These are phyloP conservation scores for Pinus albicaulis DNA, from an alignment of 75 land plant genomes.

Conservation along the genomic window DNA sequence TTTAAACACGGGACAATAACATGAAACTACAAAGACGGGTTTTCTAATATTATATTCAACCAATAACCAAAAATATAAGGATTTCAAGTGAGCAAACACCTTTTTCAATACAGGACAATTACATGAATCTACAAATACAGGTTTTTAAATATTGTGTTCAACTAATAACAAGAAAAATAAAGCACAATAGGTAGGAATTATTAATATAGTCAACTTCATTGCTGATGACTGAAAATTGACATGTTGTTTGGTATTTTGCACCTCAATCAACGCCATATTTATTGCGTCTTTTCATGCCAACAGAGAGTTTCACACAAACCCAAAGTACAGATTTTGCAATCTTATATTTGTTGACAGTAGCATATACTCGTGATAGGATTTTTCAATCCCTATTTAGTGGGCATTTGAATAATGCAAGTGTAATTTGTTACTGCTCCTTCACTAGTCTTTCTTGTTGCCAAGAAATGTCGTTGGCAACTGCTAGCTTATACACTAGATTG, in stretches of 20 bases:
- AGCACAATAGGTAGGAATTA: neutral
- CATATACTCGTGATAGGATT: neutral
- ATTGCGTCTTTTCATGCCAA: neutral
- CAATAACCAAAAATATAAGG: neutral
- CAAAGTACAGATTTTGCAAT: neutral
- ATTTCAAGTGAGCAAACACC: neutral
- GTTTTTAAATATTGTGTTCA: too few species aligned
- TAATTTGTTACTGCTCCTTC: too few species aligned
- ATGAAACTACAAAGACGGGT: too few species aligned
- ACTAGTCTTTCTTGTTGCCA: too few species aligned
- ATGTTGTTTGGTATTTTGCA: neutral
- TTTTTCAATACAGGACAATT: neutral
- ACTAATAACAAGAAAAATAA: neutral
- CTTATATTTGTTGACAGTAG: too few species aligned
- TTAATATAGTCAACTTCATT: neutral
- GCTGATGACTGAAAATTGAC: too few species aligned
- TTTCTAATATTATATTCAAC: too few species aligned
- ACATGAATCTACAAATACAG: too few species aligned
- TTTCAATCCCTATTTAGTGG: neutral
- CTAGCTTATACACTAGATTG: too few species aligned
- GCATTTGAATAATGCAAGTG: too few species aligned
- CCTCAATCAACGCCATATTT: neutral
- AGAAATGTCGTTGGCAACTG: too few species aligned
- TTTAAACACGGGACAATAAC: neutral
- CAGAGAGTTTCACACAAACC: neutral